Percentiles rank a stretch among this genome's conserved stretches.
Evolutionary conservation across 208 protist species (phyloP).

Genomic region (Trypanosoma grayi): DNA sequence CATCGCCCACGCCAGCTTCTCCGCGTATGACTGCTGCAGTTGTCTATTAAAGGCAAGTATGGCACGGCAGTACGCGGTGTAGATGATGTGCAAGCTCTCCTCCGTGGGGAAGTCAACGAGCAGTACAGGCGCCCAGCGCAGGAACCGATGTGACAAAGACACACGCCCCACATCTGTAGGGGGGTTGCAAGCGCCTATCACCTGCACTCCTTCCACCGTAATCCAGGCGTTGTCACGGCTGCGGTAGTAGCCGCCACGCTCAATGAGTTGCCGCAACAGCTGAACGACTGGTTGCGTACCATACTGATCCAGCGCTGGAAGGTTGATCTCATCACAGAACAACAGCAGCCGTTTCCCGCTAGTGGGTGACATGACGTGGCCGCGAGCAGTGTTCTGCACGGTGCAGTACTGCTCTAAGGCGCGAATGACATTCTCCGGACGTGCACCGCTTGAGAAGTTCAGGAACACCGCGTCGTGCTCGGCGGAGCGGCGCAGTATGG

Average conservation of each 20-base stretch:
- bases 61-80: slow-evolving; percentile 97
- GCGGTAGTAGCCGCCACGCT: slow-evolving; percentile 97
- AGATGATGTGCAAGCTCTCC: slow-evolving; percentile 97
- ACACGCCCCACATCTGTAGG: slow-evolving; percentile 98
- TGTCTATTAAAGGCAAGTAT: slow-evolving; percentile 79
- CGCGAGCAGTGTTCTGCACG: slow-evolving; percentile 87
- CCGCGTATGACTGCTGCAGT: slow-evolving; percentile 50
- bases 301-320: slow-evolving; percentile 96
- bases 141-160: slow-evolving; percentile 94
- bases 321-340: slow-evolving; percentile 99
- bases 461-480: slow-evolving; percentile 96
- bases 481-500: slow-evolving; percentile 86
- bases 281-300: slow-evolving; percentile 98
- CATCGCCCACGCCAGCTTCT: slow-evolving; percentile 92
- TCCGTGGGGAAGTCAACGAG: slow-evolving; percentile 98
- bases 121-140: slow-evolving; percentile 97
- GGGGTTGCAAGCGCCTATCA: slow-evolving; percentile 97
- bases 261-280: slow-evolving; percentile 98
- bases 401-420: slow-evolving; percentile 98
- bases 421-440: slow-evolving; percentile 95
- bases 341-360: slow-evolving; percentile 95
- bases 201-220: slow-evolving; percentile 93
- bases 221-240: slow-evolving; percentile 93
- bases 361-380: slow-evolving; percentile 88
- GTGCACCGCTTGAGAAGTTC: slow-evolving; percentile 98